Conservation (phyloP, 163 green algal genomes). For the Chloromonas sp. region DNA sequence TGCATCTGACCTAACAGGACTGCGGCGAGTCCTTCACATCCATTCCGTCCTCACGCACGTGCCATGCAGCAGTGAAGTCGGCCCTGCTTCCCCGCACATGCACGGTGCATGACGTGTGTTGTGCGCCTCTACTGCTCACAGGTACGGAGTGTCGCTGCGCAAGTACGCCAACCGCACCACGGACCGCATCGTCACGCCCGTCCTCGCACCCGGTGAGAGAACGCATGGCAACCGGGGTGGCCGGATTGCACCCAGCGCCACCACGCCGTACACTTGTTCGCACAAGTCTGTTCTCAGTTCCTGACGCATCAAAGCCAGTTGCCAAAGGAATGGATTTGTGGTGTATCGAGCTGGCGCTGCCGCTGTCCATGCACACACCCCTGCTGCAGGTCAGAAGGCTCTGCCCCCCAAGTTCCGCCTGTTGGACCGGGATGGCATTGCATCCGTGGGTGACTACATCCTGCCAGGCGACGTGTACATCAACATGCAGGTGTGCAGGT, state of each 20-base stretch:
- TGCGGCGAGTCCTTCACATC: too few relatives aligned
- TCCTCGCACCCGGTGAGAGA: slow-evolving; percentile 14
- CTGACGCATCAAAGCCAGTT: too few relatives aligned
- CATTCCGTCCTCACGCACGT: background rate
- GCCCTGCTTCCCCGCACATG: background rate
- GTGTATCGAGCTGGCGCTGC: too few relatives aligned
- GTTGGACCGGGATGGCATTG: slow-evolving; percentile 87
- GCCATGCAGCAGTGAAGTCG: background rate
- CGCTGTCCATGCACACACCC: too few relatives aligned
- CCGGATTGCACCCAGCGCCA: too few relatives aligned
- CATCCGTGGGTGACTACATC: slow-evolving; percentile 74
- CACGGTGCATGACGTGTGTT: too few relatives aligned
- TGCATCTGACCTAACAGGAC: too few relatives aligned
- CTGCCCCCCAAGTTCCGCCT: slow-evolving; percentile 42
- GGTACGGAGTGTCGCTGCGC: slow-evolving; percentile 48
- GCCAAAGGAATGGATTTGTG: too few relatives aligned
- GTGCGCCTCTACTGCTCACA: background rate
- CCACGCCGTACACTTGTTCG: too few relatives aligned
- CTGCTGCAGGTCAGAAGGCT: slow-evolving; percentile 8
- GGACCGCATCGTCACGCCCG: slow-evolving; percentile 78
- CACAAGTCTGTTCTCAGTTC: too few relatives aligned
- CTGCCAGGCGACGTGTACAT: slow-evolving; percentile 78
- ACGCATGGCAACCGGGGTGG: too few relatives aligned
- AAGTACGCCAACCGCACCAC: slow-evolving; percentile 91
- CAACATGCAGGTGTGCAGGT: slow-evolving; percentile 66